Evolutionary conservation across 2,329 filamentous ascomycete genomes (phyloP).

Genomic region (Trichophyton schoenleinii): DNA sequence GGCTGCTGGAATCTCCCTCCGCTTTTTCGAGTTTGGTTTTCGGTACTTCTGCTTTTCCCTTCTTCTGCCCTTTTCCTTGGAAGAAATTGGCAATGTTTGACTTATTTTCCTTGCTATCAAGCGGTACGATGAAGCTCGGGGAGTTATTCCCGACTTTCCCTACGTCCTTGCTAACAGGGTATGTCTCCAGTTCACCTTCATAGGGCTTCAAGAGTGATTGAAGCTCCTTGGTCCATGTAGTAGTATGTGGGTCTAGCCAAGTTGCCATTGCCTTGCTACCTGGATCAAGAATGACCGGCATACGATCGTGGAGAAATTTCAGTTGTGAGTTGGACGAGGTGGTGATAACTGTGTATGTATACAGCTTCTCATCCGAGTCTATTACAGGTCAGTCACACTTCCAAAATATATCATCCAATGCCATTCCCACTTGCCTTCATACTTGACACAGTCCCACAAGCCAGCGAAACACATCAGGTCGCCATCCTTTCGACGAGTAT

Average conservation of each 20-base stretch:
- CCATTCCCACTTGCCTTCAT: conserved; percentile 46
- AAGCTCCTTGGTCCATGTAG: conserved; percentile 65
- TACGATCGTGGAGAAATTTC: conserved; percentile 79
- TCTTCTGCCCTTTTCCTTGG: conserved; percentile 28
- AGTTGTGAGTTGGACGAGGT: conserved; percentile 74
- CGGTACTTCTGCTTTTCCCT: conserved; percentile 18
- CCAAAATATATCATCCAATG: conserved; percentile 1
- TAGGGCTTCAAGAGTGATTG: conserved; percentile 71
- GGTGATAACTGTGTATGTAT: conserved; percentile 90
- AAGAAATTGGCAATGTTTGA: conserved; percentile 93
- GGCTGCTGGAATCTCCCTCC: not conserved
- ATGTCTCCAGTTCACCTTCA: conserved; percentile 65
- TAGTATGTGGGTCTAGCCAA: conserved; percentile 65
- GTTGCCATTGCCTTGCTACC: conserved; percentile 54
- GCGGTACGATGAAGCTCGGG: conserved; percentile 65
- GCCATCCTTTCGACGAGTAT: conserved; percentile 67
- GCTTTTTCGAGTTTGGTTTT: conserved; percentile 14
- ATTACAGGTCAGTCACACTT: not conserved
- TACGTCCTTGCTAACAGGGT: conserved; percentile 76
- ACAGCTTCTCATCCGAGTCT: conserved; percentile 56
- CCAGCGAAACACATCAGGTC: conserved; percentile 81
- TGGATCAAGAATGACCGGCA: conserved; percentile 84
- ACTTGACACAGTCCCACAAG: conserved; percentile 77
- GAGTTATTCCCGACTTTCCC: conserved; percentile 92
- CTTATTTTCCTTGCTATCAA: conserved; percentile 79